Conservation (phyloP, 2,329 filamentous ascomycete genomes). For the Ceratocystis harringtonii region DNA sequence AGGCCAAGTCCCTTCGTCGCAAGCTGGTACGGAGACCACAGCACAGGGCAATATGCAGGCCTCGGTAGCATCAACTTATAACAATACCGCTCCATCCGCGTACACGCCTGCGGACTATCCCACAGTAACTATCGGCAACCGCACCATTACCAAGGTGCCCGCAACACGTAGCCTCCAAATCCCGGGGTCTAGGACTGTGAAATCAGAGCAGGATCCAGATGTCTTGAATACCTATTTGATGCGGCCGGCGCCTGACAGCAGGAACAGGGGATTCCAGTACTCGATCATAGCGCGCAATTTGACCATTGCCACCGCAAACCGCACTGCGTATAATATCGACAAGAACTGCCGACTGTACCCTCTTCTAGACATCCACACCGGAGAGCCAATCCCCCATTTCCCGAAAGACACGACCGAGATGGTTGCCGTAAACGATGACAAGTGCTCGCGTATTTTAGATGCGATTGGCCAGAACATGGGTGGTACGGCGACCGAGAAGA, state of each 20-base stretch:
- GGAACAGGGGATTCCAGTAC: slow-evolving; percentile 2
- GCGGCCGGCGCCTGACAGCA: neutral
- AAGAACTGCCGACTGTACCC: slow-evolving; percentile 7
- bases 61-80: neutral
- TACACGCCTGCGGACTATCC: neutral
- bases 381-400: neutral
- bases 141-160: neutral
- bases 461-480: neutral
- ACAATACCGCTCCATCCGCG: neutral
- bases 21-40: neutral
- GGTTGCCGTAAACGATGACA: neutral
- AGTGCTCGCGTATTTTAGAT: neutral
- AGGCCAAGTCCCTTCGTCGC: neutral
- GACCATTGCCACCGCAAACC: slow-evolving; percentile 12
- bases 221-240: neutral
- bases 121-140: neutral
- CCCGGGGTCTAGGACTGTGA: neutral
- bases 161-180: neutral
- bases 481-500: slow-evolving; percentile 1
- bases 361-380: slow-evolving; percentile 7
- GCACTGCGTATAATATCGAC: slow-evolving; percentile 8
- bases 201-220: neutral
- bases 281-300: neutral
- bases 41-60: neutral
- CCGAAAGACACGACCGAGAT: neutral